phyloP scores from a whole-genome alignment of 345 rosid genomes.

The Salix brachista region DNA sequence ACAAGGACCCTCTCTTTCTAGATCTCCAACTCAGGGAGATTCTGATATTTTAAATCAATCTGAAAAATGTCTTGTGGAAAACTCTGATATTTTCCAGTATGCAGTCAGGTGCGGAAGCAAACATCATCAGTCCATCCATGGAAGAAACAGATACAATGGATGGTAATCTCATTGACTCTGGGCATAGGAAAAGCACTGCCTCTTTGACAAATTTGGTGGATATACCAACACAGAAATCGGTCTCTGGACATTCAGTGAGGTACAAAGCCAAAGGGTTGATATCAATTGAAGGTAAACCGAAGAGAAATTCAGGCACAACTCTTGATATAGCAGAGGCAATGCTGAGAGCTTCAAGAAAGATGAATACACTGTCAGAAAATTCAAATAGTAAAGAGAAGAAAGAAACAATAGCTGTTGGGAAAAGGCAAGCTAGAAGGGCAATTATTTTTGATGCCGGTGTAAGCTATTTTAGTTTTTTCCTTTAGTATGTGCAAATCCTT shows the following conservation, averaged over 20 bases:
- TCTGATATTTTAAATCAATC: neutral
- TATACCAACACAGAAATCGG: neutral
- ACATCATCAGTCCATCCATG: neutral
- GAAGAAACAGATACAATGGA: neutral
- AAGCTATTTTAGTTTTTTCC: conserved; percentile 19
- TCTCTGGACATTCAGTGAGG: conserved; percentile 7
- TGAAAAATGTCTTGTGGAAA: neutral
- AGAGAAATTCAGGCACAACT: conserved; percentile 2
- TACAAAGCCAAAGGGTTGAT: conserved; percentile 6
- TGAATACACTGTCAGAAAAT: neutral
- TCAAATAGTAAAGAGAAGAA: conserved; percentile 6
- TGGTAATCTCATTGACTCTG: neutral
- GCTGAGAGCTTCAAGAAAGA: conserved; percentile 5
- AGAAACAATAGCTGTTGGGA: neutral
- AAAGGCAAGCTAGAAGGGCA: conserved; percentile 24
- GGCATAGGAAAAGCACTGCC: neutral
- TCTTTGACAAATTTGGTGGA: neutral
- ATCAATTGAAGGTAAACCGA: conserved; percentile 10
- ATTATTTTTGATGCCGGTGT: conserved; percentile 36
- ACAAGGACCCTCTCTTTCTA: neutral
- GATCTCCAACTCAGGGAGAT: conserved; percentile 1
- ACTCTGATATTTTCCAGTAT: neutral
- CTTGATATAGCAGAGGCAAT: neutral
- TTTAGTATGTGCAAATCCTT: neutral
- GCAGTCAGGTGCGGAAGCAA: conserved; percentile 3